Evolutionary conservation across 129 eudicot genomes (phyloP).

Genomic region (Flaveria brownii): DNA sequence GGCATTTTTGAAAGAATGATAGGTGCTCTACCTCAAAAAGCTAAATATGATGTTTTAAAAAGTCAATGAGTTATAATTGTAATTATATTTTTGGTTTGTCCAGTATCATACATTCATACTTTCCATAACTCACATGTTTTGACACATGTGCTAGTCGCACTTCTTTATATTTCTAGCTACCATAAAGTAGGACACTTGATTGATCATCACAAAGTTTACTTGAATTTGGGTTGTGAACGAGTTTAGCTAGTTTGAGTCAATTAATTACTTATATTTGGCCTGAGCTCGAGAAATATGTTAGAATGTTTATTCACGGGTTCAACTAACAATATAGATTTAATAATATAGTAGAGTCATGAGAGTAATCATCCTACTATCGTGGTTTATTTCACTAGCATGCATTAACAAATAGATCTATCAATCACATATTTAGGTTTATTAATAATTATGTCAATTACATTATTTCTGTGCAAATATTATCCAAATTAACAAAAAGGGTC

Average conservation of each 20-base stretch:
- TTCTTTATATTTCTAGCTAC: conserved; percentile 49
- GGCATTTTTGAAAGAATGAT: neutral
- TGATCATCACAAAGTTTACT: neutral
- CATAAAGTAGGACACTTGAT: conserved; percentile 42
- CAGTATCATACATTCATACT: neutral
- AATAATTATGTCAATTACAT: conserved; percentile 6
- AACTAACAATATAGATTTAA: neutral
- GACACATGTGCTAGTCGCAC: conserved; percentile 41
- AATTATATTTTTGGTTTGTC: conserved; percentile 17
- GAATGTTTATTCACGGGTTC: neutral
- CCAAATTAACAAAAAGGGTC: neutral
- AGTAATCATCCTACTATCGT: neutral
- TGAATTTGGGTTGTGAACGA: neutral
- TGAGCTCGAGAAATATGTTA: neutral
- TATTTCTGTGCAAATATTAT: neutral
- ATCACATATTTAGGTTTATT: neutral
- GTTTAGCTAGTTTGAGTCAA: neutral
- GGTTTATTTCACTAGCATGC: conserved; percentile 2
- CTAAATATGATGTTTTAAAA: conserved; percentile 8
- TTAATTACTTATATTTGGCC: neutral
- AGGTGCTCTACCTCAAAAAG: neutral
- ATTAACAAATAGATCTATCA: neutral
- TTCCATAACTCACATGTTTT: conserved; percentile 4
- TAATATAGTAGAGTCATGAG: neutral
- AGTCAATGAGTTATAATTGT: neutral